phyloP scores from a whole-genome alignment of 768 basidiomycete species.

The Lactifluus rugatus region DNA sequence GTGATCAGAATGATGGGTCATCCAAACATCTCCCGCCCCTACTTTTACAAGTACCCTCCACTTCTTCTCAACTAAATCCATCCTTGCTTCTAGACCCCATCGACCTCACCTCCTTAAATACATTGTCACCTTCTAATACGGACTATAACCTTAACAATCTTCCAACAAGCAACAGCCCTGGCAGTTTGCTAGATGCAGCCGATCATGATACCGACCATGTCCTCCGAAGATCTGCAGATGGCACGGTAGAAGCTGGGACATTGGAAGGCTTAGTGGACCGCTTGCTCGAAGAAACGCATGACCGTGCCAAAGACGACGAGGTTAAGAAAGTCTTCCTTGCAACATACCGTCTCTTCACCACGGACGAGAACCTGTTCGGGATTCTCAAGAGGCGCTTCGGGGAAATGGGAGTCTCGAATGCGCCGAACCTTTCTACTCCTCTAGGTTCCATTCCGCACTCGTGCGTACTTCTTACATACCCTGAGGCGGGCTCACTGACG shows the following conservation, averaged over 20 bases:
- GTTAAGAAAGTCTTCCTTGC: conserved; percentile 35
- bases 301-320: conserved; percentile 27
- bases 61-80: too few relatives aligned
- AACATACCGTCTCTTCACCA: conserved; percentile 35
- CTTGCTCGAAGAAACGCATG: conserved; percentile 25
- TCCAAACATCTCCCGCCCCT: not conserved
- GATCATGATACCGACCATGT: conserved; percentile 5
- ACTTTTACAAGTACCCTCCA: not conserved
- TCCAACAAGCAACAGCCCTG: not conserved
- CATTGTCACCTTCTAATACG: not conserved
- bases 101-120: not conserved
- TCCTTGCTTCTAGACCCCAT: conserved; percentile 7
- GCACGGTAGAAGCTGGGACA: conserved; percentile 32
- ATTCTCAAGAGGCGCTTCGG: conserved; percentile 33
- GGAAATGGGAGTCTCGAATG: conserved; percentile 21
- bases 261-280: conserved; percentile 36
- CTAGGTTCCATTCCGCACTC: not conserved
- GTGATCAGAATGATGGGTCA: not conserved
- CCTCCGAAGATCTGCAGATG: conserved; percentile 17
- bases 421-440: not conserved
- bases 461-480: not conserved
- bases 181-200: conserved; percentile 5
- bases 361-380: conserved; percentile 32
- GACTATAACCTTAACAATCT: not conserved
- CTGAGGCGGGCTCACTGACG: not conserved